Evolutionary conservation across 768 basidiomycete genomes (phyloP), one percentile per base, ranked within the genome.

Genomic region (Pisolithus tinctorius): DNA sequence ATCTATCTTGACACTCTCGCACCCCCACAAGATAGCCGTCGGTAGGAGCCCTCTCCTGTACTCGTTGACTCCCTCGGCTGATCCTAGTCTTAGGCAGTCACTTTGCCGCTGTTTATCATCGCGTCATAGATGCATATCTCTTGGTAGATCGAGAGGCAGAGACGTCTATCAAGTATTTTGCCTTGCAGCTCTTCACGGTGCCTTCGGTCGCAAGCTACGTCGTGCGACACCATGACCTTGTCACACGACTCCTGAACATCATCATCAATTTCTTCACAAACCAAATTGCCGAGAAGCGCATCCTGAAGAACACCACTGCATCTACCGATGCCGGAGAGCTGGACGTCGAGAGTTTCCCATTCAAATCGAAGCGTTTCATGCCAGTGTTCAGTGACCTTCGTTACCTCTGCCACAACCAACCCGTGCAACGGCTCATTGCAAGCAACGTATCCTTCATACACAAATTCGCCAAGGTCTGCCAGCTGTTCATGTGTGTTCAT

Each of bases 351-450:
- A 81, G 83, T 37, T 81, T 83, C 52, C 86, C 89, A 0, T 96
- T 96, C 81, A 87, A 89, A 67, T 91, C 88, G 16, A 97, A 97
- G 65, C 86, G 94, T 8, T 96, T 95, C 71, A 89, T 93, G 84
- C 89, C 91, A 2, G 82, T 98, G 44, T 95, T 97, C 66, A 86
- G 86, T 58, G 91, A 94, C 66, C 76, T 98, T 29, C 81, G 90
- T 8, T 90, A 91, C 58, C 78, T 93, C 27, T 87, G 85, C 63
- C 84, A 88, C 61, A 93, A 88, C 26, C 71, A 81, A 58, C 80
- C 82, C 14, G 91, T 94, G 4, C 89, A 93, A 55, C 75, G 78
- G 49, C 74, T 91, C 56, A 87, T 99, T 54, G 83, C 86, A 1
- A 74, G 74, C 45, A 79, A 84, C 49, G 75, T 78, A 25, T 73